Evolutionary conservation across 2,329 filamentous ascomycete genomes (phyloP).

Genomic region (Didymella glomerata): DNA sequence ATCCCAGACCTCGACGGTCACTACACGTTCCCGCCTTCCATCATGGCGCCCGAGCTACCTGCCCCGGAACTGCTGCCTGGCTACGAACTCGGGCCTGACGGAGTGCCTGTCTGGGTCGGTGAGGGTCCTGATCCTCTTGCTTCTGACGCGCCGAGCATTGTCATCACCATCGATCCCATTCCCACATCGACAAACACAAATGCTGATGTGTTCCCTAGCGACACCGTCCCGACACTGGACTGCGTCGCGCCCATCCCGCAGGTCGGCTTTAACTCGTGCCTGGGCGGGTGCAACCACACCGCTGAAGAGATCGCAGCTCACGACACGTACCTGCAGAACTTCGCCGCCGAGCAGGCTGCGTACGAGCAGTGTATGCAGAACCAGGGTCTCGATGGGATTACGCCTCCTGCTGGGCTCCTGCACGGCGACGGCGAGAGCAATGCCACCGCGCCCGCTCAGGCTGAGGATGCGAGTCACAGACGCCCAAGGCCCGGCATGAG

Average conservation of each 20-base stretch:
- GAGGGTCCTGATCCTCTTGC: constrained; percentile 8
- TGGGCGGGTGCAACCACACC: constrained; percentile 14
- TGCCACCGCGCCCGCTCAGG: background rate
- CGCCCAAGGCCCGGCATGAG: constrained; percentile 8
- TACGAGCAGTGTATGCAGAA: constrained; percentile 5
- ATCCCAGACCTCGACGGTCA: constrained; percentile 13
- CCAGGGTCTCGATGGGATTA: background rate
- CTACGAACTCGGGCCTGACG: constrained; percentile 5
- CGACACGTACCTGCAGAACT: constrained; percentile 4
- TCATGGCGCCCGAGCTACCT: background rate
- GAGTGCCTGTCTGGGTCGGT: constrained; percentile 9
- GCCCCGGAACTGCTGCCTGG: constrained; percentile 10
- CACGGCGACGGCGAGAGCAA: background rate
- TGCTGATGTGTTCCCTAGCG: background rate
- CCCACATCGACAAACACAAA: background rate
- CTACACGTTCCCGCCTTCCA: constrained; percentile 6
- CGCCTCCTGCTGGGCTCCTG: background rate
- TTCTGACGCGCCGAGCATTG: background rate
- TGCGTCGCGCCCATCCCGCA: constrained; percentile 12
- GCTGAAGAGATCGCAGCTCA: constrained; percentile 11
- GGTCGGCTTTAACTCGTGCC: constrained; percentile 15
- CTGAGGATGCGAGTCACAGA: constrained; percentile 8
- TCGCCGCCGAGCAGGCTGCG: constrained; percentile 3
- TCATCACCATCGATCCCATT: constrained; percentile 8
- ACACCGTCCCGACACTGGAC: background rate